These are phyloP conservation scores for Aspergillus bombycis DNA, from an alignment of 2,329 filamentous ascomycete species.

Conservation along the genomic window DNA sequence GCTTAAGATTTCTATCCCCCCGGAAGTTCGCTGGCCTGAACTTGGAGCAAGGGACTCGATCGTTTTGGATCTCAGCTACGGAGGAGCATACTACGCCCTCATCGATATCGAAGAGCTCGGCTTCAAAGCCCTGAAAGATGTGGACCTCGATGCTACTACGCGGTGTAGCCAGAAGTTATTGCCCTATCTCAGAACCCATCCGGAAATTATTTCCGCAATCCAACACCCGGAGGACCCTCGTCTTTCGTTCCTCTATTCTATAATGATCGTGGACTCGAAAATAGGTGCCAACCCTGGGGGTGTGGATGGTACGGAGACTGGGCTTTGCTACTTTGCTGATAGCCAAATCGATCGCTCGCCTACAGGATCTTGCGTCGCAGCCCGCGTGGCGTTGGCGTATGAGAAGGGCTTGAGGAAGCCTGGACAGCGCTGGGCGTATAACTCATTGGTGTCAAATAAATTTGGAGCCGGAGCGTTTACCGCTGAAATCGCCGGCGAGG, in stretches of 20 bases:
- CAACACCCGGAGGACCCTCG: constrained; percentile 37
- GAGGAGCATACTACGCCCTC: constrained; percentile 51
- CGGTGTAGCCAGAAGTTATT: constrained; percentile 23
- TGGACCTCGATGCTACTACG: constrained; percentile 39
- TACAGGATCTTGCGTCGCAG: constrained; percentile 43
- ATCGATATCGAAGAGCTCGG: constrained; percentile 43
- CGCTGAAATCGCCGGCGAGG: constrained; percentile 25
- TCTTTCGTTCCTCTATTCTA: constrained; percentile 44
- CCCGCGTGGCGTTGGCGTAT: constrained; percentile 41
- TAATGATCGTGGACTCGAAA: constrained; percentile 42
- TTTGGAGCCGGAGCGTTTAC: constrained; percentile 29
- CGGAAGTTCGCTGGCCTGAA: constrained; percentile 42
- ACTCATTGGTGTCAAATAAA: constrained; percentile 40
- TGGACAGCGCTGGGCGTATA: constrained; percentile 37
- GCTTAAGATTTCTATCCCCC: constrained; percentile 35
- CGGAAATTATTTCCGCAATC: constrained; percentile 26
- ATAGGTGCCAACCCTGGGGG: constrained; percentile 18
- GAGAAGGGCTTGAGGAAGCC: constrained; percentile 28
- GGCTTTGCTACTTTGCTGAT: constrained; percentile 51
- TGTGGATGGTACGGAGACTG: constrained; percentile 41
- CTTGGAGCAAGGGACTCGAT: constrained; percentile 33
- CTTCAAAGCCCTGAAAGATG: constrained; percentile 34
- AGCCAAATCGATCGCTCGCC: constrained; percentile 52
- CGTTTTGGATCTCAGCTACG: constrained; percentile 44
- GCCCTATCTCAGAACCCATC: constrained; percentile 15